Evolutionary conservation across 1,284 basidiomycete species (phyloP).

Genomic region (Ustanciosporium gigantosporum): DNA sequence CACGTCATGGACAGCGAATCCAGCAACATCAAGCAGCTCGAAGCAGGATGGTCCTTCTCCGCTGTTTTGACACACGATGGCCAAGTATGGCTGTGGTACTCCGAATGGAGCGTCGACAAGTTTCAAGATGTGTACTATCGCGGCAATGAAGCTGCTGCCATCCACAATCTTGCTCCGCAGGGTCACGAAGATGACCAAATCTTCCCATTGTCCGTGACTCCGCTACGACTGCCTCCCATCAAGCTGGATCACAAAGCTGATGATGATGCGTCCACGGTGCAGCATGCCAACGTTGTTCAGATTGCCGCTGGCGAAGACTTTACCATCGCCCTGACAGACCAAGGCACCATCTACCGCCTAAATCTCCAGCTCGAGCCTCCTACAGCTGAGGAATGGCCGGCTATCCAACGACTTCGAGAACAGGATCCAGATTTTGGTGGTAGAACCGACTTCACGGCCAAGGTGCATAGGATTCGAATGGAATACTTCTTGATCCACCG

Average conservation of each 20-base stretch:
- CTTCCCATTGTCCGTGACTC: slow-evolving; percentile 6
- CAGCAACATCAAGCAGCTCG: slow-evolving; percentile 30
- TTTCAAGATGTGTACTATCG: slow-evolving; percentile 5
- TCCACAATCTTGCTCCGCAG: slow-evolving; percentile 4
- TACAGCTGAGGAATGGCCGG: not conserved
- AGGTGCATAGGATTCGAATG: not conserved
- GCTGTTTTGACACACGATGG: slow-evolving; percentile 12
- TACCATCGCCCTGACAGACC: slow-evolving; percentile 34
- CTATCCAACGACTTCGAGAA: not conserved
- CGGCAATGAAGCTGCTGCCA: not conserved
- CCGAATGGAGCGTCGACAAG: slow-evolving; percentile 4
- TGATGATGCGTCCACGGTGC: slow-evolving; percentile 1
- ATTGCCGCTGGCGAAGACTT: slow-evolving; percentile 45
- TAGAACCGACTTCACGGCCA: not conserved
- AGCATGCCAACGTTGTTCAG: slow-evolving; percentile 27
- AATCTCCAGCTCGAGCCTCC: slow-evolving; percentile 7
- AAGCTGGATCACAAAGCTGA: not conserved
- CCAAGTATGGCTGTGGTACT: slow-evolving; percentile 13
- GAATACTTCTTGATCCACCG: not conserved
- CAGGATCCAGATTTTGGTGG: not conserved
- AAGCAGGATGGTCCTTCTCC: slow-evolving; percentile 45
- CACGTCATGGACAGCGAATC: not conserved
- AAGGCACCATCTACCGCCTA: slow-evolving; percentile 25
- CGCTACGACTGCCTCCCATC: slow-evolving; percentile 5
- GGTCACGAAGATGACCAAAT: slow-evolving; percentile 1